Evolutionary conservation across 305 asterid species (phyloP).

Genomic region (Caryopteris hybrid): DNA sequence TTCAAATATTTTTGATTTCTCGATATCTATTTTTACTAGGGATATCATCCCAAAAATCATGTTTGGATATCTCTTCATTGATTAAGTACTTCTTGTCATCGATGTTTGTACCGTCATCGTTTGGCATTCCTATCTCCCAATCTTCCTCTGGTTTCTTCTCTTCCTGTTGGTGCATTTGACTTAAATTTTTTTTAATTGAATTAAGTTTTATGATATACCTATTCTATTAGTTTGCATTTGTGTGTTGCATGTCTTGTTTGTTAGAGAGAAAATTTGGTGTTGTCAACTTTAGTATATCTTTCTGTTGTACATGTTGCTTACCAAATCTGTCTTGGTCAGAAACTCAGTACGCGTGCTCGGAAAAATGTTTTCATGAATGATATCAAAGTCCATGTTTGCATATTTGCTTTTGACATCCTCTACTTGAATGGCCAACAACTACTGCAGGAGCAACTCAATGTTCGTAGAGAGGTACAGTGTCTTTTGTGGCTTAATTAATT

Average conservation of each 20-base stretch:
- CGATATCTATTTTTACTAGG: too few species aligned
- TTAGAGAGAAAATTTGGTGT: background rate
- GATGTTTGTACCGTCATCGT: too few species aligned
- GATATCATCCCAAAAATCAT: too few species aligned
- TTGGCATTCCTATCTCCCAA: too few species aligned
- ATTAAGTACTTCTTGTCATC: too few species aligned
- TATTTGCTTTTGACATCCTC: slow-evolving; percentile 87
- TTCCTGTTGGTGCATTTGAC: background rate
- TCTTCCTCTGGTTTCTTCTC: background rate
- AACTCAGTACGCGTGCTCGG: slow-evolving; percentile 85
- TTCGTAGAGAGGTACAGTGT: slow-evolving; percentile 78
- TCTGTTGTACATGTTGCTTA: slow-evolving; percentile 9
- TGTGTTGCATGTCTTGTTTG: background rate
- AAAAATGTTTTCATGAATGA: slow-evolving; percentile 75
- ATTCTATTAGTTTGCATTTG: background rate
- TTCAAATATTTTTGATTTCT: too few species aligned
- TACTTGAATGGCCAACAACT: slow-evolving; percentile 80
- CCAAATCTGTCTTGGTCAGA: slow-evolving; percentile 39
- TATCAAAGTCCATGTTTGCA: slow-evolving; percentile 82
- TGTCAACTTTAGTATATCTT: background rate
- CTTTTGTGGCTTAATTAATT: slow-evolving; percentile 16
- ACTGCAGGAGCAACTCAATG: slow-evolving; percentile 73
- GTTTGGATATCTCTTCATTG: too few species aligned
- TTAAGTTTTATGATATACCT: background rate
- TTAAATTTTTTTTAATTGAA: slow-evolving; percentile 1